Evolutionary conservation across 140 eudicot genomes (phyloP).

Genomic region (Ambrosia hybrid): DNA sequence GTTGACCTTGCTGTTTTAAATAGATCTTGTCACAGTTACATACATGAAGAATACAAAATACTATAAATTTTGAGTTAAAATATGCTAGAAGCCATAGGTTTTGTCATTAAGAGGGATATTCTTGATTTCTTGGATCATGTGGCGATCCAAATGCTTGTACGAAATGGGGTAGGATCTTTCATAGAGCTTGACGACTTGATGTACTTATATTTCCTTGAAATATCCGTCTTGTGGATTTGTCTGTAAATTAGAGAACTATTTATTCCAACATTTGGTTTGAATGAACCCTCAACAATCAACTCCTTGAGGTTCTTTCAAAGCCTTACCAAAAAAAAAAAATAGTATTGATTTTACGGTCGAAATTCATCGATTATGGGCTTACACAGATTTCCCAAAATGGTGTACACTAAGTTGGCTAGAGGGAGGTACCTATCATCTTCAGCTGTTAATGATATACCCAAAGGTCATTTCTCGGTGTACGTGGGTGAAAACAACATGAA

Average conservation of each 20-base stretch:
- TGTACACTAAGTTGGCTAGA: neutral
- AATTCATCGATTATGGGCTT: neutral
- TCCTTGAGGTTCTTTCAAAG: constrained; percentile 2
- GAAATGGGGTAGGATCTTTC: neutral
- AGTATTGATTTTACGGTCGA: neutral
- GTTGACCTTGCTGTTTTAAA: too few species aligned
- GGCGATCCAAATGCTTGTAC: neutral
- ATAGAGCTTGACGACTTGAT: neutral
- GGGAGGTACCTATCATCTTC: neutral
- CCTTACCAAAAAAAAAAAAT: neutral
- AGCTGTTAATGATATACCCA: neutral
- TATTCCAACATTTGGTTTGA: neutral
- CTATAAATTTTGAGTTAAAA: too few species aligned
- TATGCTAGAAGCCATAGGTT: too few species aligned
- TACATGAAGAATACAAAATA: neutral
- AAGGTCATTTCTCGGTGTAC: neutral
- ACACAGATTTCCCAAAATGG: neutral
- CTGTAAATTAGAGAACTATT: neutral
- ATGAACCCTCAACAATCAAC: neutral
- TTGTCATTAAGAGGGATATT: neutral
- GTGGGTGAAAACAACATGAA: neutral
- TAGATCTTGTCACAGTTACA: too few species aligned
- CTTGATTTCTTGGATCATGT: constrained; percentile 4
- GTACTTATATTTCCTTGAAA: neutral
- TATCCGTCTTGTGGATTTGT: neutral